Evolutionary conservation across 192 early-diverging fungal species (phyloP).

Genomic region (Coemansia sp.): DNA sequence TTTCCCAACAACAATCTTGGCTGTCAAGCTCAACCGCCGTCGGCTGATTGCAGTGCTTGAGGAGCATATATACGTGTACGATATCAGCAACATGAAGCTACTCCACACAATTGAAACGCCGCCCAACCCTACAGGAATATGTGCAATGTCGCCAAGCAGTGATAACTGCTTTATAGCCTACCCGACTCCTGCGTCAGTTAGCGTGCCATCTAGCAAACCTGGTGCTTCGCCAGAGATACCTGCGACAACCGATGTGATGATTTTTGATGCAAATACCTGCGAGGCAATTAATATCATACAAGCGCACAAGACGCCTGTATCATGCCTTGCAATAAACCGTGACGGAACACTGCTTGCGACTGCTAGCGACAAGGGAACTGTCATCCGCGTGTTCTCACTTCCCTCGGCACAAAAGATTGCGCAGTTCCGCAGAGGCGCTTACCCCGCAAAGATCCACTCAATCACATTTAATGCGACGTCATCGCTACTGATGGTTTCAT

Average conservation of each 20-base stretch:
- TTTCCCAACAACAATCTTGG: constrained; percentile 88
- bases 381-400: constrained; percentile 92
- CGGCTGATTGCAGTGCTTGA: constrained; percentile 92
- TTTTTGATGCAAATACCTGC: constrained; percentile 85
- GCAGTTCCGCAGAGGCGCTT: constrained; percentile 94
- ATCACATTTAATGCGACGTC: constrained; percentile 74
- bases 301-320: constrained; percentile 91
- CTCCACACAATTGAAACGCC: constrained; percentile 94
- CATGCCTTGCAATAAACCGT: constrained; percentile 80
- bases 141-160: constrained; percentile 86
- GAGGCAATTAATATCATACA: constrained; percentile 92
- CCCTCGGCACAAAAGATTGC: constrained; percentile 81
- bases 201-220: constrained; percentile 55
- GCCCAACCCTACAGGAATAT: constrained; percentile 86
- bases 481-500: constrained; percentile 59
- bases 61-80: constrained; percentile 94
- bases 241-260: constrained; percentile 62
- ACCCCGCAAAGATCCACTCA: constrained; percentile 88
- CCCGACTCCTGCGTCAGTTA: constrained; percentile 70
- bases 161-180: constrained; percentile 97
- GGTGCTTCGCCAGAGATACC: constrained; percentile 46
- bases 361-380: constrained; percentile 96
- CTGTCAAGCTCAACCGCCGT: constrained; percentile 94
- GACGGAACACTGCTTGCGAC: constrained; percentile 95
- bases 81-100: constrained; percentile 98